A percentile compares a stretch with the other conserved stretches of the same genome.
Conservation (phyloP, 768 basidiomycete genomes). For the Kondoa malvinella region DNA sequence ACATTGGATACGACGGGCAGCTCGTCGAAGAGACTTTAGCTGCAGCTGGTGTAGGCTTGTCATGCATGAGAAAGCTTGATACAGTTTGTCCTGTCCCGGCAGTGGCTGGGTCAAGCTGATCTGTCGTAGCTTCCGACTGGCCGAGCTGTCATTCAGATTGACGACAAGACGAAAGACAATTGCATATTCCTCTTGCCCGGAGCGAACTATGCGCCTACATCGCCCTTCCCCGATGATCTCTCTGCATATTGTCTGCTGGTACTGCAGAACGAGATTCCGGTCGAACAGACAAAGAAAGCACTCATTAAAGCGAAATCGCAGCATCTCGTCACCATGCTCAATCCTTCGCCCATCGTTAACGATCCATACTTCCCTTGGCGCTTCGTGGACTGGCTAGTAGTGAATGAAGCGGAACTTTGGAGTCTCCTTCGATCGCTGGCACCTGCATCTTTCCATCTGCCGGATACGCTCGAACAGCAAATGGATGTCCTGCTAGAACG, state of each 20-base stretch:
- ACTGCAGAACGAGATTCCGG: slow-evolving; percentile 37
- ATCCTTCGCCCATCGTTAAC: slow-evolving; percentile 36
- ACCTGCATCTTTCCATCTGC: background rate
- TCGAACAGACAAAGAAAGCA: slow-evolving; percentile 27
- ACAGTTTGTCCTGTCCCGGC: slow-evolving; percentile 16
- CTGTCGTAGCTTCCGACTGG: slow-evolving; percentile 30
- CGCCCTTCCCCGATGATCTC: slow-evolving; percentile 17
- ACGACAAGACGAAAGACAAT: slow-evolving; percentile 33
- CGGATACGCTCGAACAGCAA: background rate
- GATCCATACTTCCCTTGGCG: slow-evolving; percentile 30
- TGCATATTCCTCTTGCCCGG: slow-evolving; percentile 30
- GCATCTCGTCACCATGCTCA: slow-evolving; percentile 31
- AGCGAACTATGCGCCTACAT: slow-evolving; percentile 18
- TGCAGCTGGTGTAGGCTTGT: slow-evolving; percentile 27
- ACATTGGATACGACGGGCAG: slow-evolving; percentile 30
- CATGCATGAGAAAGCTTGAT: slow-evolving; percentile 23
- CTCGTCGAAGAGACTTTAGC: slow-evolving; percentile 15
- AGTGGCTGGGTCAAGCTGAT: background rate
- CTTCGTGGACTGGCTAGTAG: slow-evolving; percentile 32
- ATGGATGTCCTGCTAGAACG: background rate
- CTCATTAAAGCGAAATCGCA: slow-evolving; percentile 20
- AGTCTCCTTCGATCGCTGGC: slow-evolving; percentile 23
- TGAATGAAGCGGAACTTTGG: slow-evolving; percentile 35
- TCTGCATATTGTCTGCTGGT: slow-evolving; percentile 31
- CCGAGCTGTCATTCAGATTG: slow-evolving; percentile 35